Evolutionary conservation across 441 rosid species (phyloP), one percentile per base, ranked within the genome.

Genomic region (Lepidium campestre): DNA sequence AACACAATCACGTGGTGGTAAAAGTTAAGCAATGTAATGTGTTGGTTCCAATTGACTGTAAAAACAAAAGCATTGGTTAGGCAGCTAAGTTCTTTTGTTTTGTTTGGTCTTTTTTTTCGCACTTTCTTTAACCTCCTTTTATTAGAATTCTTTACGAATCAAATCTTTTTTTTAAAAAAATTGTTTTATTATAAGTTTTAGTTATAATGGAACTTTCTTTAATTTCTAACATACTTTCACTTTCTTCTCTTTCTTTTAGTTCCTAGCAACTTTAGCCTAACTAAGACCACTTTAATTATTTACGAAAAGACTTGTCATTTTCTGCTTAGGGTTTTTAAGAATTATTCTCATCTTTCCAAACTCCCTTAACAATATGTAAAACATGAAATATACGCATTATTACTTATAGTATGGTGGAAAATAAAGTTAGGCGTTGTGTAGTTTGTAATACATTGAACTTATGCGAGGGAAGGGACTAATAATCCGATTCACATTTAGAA

Each of bases 11-110:
- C 10, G 46, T 39, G 59, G 53, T 35, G 54, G 35, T 42, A 31
- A 37, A 35, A 45, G 34, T 34, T n/a, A 65, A 53, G 52, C 50
- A 18, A 68, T 69, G 76, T n/a, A 18, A 45, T 78, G 56, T 54
- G 44, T 44, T 62, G 65, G 60, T 55, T 47, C 49, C 37, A 56
- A 48, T 44, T 42, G 62, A 48, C 67, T 35, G 7, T 27, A 32
- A 35, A 57, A 56, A 39, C 36, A 55, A 80, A 71, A 67, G 72
- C 74, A 71, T 67, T 59, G 81, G 72, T 71, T 63, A 65, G 79
- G 77, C 65, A 67, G 40, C 42, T 50, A 78, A 66, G 48, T 70
- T 68, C 72, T 72, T 72, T 19, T 60, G 49, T 63, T 57, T 57
- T 57, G 67, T 57, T 63, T 69, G 58, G 57, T 56, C 55, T 55